Evolutionary conservation across 225 moss, liverwort and hornwort species (phyloP), one percentile per base, ranked within the genome.

Genomic region (Pleurozium schreberi): DNA sequence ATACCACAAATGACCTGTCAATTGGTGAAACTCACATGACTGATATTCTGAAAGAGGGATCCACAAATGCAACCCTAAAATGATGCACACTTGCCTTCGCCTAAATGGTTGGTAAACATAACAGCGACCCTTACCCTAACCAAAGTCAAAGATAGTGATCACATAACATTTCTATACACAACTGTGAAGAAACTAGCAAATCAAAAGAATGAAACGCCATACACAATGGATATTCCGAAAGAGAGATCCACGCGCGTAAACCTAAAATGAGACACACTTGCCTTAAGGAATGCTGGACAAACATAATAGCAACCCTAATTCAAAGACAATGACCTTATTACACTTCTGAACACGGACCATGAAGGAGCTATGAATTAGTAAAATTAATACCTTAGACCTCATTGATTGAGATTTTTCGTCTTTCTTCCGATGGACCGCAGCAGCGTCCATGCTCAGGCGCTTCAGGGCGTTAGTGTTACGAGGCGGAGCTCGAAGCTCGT

Each of bases 401-500:
- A 90, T 75, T 5, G 88, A 87, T 15, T 84, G 89, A 81, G 89
- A 78, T 34, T 92, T 93, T 31, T 73, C 79, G 71, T 52, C 78
- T 75, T 81, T 87, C 52, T 88, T 85, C 71, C 71, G 86, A 45
- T 65, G 8, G 5, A 73, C 77, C 26, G 28, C 77, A 65, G 71
- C 75, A 73, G 84, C 82, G 47, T 93, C 91, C 84, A 91, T 65
- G 90, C 90, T 90, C 25, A 93, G 87, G 63, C 90, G 91, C 76
- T 59, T 92, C 47, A 92, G 73, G 15, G 91, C 91, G 82, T 89
- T 43, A 52, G 85, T 78, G 82, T 58, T 70, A 52, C 63, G 86
- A 73, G 81, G 81, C 80, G 88, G 91, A 88, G 90, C 82, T 78
- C 65, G 93, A 85, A 93, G 87, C 87, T 92, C 93, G 69, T 92